Evolutionary conservation across 306 rosid species (phyloP).

Genomic region (Comarum palustre): DNA sequence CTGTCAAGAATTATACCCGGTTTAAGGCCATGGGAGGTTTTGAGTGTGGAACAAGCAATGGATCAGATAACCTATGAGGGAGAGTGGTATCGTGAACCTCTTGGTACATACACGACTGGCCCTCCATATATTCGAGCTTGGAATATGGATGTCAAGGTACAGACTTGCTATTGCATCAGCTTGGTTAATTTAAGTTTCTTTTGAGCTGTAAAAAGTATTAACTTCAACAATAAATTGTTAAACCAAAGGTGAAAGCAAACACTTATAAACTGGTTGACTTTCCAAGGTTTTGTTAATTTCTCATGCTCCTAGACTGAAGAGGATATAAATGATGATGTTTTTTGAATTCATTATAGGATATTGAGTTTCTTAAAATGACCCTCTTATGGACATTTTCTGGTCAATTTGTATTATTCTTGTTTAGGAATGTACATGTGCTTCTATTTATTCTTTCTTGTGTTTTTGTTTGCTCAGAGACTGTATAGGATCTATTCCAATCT

Average conservation of each 20-base stretch:
- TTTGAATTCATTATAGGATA: neutral
- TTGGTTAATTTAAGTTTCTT: neutral
- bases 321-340: neutral
- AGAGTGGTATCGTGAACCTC: slow-evolving; percentile 80
- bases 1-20: slow-evolving; percentile 70
- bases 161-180: slow-evolving; percentile 12
- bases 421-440: slow-evolving; percentile 3
- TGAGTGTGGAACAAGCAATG: slow-evolving; percentile 95
- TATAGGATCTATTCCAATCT: slow-evolving; percentile 25
- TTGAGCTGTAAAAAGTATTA: neutral
- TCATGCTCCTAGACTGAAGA: neutral
- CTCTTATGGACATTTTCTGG: neutral
- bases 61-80: slow-evolving; percentile 67
- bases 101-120: slow-evolving; percentile 68
- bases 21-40: slow-evolving; percentile 96
- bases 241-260: neutral
- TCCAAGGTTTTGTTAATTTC: neutral
- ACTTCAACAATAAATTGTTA: neutral
- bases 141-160: slow-evolving; percentile 63
- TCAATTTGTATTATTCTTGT: neutral
- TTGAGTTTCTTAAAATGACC: neutral
- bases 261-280: neutral
- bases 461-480: slow-evolving; percentile 45
- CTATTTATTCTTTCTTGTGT: slow-evolving; percentile 21
- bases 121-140: slow-evolving; percentile 71